Evolutionary conservation across 371 early-diverging fungal species (phyloP).

Genomic region (Mucor saturninus): DNA sequence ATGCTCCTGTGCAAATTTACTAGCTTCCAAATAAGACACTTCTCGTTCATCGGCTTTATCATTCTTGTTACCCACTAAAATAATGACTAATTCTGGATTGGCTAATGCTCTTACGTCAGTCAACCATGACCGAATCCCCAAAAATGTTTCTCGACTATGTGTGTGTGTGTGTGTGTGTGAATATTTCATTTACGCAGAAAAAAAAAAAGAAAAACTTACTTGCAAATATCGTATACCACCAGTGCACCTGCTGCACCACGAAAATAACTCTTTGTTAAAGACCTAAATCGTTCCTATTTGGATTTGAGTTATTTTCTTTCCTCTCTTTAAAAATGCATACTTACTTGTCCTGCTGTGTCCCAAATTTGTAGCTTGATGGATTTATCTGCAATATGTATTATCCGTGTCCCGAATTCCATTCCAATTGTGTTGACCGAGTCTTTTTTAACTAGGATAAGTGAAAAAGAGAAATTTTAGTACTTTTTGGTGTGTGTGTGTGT

Average conservation of each 20-base stretch:
- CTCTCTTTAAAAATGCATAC: not conserved
- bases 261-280: constrained; percentile 79
- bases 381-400: constrained; percentile 68
- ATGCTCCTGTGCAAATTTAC: constrained; percentile 72
- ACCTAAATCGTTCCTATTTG: constrained; percentile 75
- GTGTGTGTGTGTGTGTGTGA: not conserved
- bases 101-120: constrained; percentile 67
- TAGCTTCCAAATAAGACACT: constrained; percentile 70
- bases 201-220: constrained; percentile 42
- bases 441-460: constrained; percentile 54
- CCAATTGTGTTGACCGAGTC: constrained; percentile 72
- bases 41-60: constrained; percentile 65
- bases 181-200: not conserved
- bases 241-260: constrained; percentile 74
- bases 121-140: constrained; percentile 65
- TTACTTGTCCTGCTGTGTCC: constrained; percentile 87
- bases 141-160: constrained; percentile 61
- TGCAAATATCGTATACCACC: constrained; percentile 71
- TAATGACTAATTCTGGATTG: constrained; percentile 69
- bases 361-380: constrained; percentile 82
- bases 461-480: not conserved
- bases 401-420: constrained; percentile 72
- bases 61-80: constrained; percentile 77
- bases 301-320: not conserved
- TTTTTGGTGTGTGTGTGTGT: not conserved